phyloP scores from a whole-genome alignment of 257 asterid genomes.

The Solanum sparsipilum region DNA sequence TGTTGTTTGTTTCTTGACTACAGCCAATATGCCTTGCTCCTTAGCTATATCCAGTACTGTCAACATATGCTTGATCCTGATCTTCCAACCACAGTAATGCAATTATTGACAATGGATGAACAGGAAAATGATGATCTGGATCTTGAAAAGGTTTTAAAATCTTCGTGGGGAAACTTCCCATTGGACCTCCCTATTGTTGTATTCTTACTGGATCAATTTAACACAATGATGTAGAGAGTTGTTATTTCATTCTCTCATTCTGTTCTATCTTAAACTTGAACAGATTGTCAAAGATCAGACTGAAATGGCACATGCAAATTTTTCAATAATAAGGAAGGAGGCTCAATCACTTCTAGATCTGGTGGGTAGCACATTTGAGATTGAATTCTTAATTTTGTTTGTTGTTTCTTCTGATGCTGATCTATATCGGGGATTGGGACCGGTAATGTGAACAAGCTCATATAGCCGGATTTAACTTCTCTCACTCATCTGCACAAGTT shows the following conservation, averaged over 20 bases:
- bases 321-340: constrained; percentile 73
- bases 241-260: not conserved
- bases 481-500: not conserved
- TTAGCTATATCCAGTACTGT: constrained; percentile 89
- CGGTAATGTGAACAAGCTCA: not conserved
- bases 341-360: constrained; percentile 66
- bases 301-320: constrained; percentile 67
- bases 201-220: not conserved
- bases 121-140: constrained; percentile 68
- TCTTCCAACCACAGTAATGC: constrained; percentile 60
- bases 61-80: constrained; percentile 88
- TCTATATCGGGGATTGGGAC: not conserved
- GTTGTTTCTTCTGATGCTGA: not conserved
- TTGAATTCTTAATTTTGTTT: not conserved
- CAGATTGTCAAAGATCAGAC: constrained; percentile 89
- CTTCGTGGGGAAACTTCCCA: not conserved
- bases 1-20: constrained; percentile 15
- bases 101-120: constrained; percentile 61
- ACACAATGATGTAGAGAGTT: not conserved
- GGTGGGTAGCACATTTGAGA: constrained; percentile 32
- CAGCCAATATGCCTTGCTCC: constrained; percentile 97
- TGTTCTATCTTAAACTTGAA: constrained; percentile 1
- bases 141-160: constrained; percentile 62
- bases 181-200: not conserved
- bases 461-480: not conserved